phyloP scores from a whole-genome alignment of 1,284 basidiomycete genomes.

The Prillingera fragicola region DNA sequence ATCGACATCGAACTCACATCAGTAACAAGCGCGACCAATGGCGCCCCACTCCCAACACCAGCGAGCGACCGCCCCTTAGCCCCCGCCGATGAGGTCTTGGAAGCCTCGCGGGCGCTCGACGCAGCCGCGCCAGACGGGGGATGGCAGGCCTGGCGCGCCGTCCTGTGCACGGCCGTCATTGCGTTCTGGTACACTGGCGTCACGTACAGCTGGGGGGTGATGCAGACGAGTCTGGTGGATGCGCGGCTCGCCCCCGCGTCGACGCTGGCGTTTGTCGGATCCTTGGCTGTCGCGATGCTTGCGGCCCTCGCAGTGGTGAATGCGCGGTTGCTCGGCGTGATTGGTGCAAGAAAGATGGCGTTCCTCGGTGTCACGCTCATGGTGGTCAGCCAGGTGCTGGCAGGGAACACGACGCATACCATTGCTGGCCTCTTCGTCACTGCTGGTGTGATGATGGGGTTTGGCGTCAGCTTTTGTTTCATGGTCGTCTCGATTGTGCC shows the following conservation, averaged over 20 bases:
- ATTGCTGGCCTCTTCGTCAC: conserved; percentile 27
- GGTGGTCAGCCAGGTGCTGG: conserved; percentile 30
- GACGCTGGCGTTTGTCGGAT: conserved; percentile 41
- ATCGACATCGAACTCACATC: too few species aligned
- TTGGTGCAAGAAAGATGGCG: conserved; percentile 27
- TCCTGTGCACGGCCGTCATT: conserved; percentile 1
- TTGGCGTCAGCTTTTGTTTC: conserved; percentile 25
- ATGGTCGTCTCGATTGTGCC: conserved; percentile 21
- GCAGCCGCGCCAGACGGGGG: conserved; percentile 12
- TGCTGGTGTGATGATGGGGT: conserved; percentile 24
- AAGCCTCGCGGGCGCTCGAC: conserved; percentile 3
- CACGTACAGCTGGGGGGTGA: conserved; percentile 40
- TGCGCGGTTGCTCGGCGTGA: conserved; percentile 28
- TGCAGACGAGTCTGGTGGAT: conserved; percentile 33
- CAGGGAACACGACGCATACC: conserved; percentile 23
- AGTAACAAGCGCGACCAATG: too few species aligned
- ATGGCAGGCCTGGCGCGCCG: conserved; percentile 3
- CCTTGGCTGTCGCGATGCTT: conserved; percentile 27
- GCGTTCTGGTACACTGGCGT: conserved; percentile 28
- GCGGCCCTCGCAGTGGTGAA: conserved; percentile 36
- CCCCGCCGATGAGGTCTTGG: neutral
- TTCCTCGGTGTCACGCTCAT: conserved; percentile 27
- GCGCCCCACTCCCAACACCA: too few species aligned
- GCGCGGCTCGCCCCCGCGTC: conserved; percentile 31
- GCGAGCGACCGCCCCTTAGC: too few species aligned